These are phyloP conservation scores for Candida sithepensis DNA, from an alignment of 805 yeast species.

Conservation along the genomic window DNA sequence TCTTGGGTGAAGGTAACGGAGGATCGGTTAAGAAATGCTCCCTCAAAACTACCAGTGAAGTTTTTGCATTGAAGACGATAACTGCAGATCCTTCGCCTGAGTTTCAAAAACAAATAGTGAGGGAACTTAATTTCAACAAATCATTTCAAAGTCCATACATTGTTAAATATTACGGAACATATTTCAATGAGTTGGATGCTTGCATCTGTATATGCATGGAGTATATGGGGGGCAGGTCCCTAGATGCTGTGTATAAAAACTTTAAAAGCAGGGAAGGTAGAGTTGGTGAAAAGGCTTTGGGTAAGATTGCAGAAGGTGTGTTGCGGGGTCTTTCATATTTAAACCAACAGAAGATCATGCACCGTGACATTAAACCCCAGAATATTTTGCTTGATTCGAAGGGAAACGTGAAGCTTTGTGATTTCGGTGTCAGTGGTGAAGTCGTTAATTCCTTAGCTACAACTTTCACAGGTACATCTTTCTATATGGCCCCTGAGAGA, in stretches of 20 bases:
- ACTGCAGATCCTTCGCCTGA: constrained; percentile 79
- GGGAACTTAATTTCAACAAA: constrained; percentile 87
- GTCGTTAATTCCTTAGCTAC: constrained; percentile 94
- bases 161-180: constrained; percentile 91
- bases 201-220: constrained; percentile 96
- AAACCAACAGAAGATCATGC: constrained; percentile 84
- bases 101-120: constrained; percentile 80
- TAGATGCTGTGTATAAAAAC: constrained; percentile 85
- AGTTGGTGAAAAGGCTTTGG: constrained; percentile 89
- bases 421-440: constrained; percentile 96
- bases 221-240: constrained; percentile 88
- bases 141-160: constrained; percentile 79
- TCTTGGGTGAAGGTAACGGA: constrained; percentile 92
- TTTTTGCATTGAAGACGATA: constrained; percentile 81
- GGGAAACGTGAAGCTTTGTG: constrained; percentile 91
- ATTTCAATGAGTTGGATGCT: constrained; percentile 68
- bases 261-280: constrained; percentile 74
- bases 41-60: constrained; percentile 47
- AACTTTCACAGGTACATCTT: constrained; percentile 95
- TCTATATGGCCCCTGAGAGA: constrained; percentile 98
- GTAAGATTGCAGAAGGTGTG: constrained; percentile 85
- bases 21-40: constrained; percentile 84
- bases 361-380: constrained; percentile 96
- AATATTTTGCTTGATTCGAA: constrained; percentile 71
- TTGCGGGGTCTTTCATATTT: constrained; percentile 81